Conservation (phyloP, 148 eudicot species). For the Cornus florida region DNA sequence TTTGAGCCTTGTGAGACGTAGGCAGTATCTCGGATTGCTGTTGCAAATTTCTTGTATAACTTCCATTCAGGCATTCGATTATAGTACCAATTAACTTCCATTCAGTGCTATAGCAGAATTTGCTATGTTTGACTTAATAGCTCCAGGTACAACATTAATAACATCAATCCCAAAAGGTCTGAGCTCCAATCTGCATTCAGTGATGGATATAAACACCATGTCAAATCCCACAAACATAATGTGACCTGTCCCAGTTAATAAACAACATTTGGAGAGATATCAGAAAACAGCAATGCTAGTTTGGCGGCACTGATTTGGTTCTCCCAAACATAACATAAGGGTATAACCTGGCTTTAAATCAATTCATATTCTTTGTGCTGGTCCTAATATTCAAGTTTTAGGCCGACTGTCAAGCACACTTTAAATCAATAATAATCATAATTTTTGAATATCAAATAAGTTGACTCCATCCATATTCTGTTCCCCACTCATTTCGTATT, state of each 20-base stretch:
- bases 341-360: too few species aligned
- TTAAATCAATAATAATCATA: too few species aligned
- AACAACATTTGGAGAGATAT: background rate
- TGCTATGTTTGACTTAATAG: constrained; percentile 64
- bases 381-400: too few species aligned
- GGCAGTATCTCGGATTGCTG: too few species aligned
- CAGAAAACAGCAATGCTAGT: too few species aligned
- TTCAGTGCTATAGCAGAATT: constrained; percentile 44
- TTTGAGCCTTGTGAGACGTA: too few species aligned
- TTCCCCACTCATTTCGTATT: background rate
- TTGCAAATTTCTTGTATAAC: constrained; percentile 63
- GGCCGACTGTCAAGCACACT: too few species aligned
- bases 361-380: too few species aligned
- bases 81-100: too few species aligned
- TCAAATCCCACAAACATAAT: background rate
- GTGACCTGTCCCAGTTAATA: background rate
- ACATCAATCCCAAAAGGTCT: constrained; percentile 76
- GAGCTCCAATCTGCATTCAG: constrained; percentile 68
- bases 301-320: too few species aligned
- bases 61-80: constrained; percentile 77
- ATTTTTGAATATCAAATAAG: too few species aligned
- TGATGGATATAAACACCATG: background rate
- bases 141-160: constrained; percentile 82
- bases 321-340: too few species aligned
- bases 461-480: background rate